A percentile compares a stretch with the other conserved stretches of the same genome.
phyloP scores from a whole-genome alignment of 805 yeast genomes.

The Candida xyloterini region DNA sequence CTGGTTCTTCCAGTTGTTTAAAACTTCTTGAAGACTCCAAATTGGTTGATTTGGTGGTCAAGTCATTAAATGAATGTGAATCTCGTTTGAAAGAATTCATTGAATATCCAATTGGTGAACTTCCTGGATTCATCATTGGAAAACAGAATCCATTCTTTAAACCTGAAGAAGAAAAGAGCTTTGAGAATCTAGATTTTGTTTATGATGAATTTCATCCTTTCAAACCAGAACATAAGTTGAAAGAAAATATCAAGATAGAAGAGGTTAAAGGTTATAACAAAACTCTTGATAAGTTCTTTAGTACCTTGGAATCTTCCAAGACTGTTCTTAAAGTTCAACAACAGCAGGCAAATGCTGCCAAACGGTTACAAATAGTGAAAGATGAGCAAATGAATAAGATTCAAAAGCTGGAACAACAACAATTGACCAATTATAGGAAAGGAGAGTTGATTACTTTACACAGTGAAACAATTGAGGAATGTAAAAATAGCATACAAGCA shows the following conservation, averaged over 20 bases:
- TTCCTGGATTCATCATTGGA: conserved; percentile 61
- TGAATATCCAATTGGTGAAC: conserved; percentile 32
- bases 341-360: conserved; percentile 72
- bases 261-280: conserved; percentile 66
- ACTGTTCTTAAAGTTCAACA: conserved; percentile 70
- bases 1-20: conserved; percentile 35
- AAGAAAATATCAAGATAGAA: conserved; percentile 36
- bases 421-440: conserved; percentile 57
- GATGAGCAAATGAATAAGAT: conserved; percentile 70
- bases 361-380: conserved; percentile 70
- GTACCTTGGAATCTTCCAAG: conserved; percentile 80
- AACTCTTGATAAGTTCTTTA: conserved; percentile 80
- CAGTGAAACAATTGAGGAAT: conserved; percentile 69
- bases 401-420: conserved; percentile 59
- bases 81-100: conserved; percentile 39
- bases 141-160: conserved; percentile 53
- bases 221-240: conserved; percentile 37
- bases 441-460: conserved; percentile 72
- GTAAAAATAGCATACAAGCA: conserved; percentile 62
- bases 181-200: conserved; percentile 38
- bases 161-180: conserved; percentile 36
- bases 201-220: conserved; percentile 57
- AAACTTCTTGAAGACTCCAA: conserved; percentile 30
- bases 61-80: conserved; percentile 48
- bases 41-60: conserved; percentile 33